Evolutionary conservation across 352 stramenopile species (phyloP).

Genomic region (Thraustochytrium striatum): DNA sequence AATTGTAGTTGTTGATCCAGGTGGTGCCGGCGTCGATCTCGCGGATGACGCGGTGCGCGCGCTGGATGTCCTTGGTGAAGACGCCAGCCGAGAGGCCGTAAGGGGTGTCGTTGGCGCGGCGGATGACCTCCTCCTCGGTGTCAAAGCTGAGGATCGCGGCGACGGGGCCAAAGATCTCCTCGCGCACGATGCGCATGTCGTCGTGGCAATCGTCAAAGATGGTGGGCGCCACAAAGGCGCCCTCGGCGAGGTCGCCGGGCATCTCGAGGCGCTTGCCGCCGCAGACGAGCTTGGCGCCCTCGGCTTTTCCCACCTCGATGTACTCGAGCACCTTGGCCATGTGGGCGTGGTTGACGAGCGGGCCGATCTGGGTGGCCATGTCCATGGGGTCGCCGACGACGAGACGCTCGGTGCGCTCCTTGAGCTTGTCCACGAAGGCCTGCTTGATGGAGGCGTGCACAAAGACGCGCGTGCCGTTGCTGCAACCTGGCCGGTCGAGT

Average conservation of each 20-base stretch:
- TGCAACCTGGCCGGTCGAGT: slow-evolving; percentile 81
- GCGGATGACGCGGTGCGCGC: slow-evolving; percentile 67
- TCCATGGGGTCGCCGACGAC: slow-evolving; percentile 75
- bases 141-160: slow-evolving; percentile 75
- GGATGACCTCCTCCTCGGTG: slow-evolving; percentile 72
- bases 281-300: slow-evolving; percentile 77
- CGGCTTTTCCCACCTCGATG: slow-evolving; percentile 56
- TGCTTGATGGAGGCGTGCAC: slow-evolving; percentile 75
- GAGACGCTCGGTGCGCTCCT: slow-evolving; percentile 69
- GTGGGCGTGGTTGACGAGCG: slow-evolving; percentile 75
- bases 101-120: slow-evolving; percentile 62
- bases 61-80: slow-evolving; percentile 73
- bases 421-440: slow-evolving; percentile 70
- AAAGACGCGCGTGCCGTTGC: slow-evolving; percentile 79
- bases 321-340: slow-evolving; percentile 68
- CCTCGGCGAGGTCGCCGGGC: slow-evolving; percentile 73
- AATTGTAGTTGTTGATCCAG: slow-evolving; percentile 84
- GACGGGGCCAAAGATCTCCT: slow-evolving; percentile 77
- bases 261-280: slow-evolving; percentile 70
- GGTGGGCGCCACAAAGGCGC: slow-evolving; percentile 78
- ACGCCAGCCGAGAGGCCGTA: slow-evolving; percentile 75
- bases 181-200: slow-evolving; percentile 73
- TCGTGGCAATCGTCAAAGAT: slow-evolving; percentile 80
- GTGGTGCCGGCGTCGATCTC: slow-evolving; percentile 69
- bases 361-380: slow-evolving; percentile 69